Percentiles rank a stretch among this genome's conserved stretches.
Conservation (phyloP, 495 filamentous ascomycete genomes). For the Aspergillus biplanus region DNA sequence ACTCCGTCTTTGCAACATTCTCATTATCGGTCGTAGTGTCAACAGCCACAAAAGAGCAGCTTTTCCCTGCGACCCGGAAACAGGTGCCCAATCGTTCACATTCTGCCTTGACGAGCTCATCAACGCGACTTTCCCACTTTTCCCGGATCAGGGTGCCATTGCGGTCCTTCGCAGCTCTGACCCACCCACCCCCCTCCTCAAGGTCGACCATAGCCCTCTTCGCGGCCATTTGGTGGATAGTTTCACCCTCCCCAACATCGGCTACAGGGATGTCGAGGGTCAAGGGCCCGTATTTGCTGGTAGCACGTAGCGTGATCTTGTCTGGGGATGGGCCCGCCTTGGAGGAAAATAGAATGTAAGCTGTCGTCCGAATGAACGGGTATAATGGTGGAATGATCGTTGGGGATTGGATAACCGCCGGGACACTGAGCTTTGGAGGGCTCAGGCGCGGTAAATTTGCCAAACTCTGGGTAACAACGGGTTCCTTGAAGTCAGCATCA, state of each 20-base stretch:
- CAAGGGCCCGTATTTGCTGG: conserved; percentile 56
- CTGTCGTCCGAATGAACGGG: conserved; percentile 62
- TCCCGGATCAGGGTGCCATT: conserved; percentile 51
- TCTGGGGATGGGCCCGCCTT: conserved; percentile 50
- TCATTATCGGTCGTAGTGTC: not conserved
- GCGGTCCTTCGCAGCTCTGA: conserved; percentile 50
- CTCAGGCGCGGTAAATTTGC: conserved; percentile 37
- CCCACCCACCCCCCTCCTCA: conserved; percentile 70
- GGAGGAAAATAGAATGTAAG: conserved; percentile 65
- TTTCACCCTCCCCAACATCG: conserved; percentile 50
- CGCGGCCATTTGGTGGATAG: conserved; percentile 71
- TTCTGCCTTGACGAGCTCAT: conserved; percentile 62
- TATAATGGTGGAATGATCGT: conserved; percentile 64
- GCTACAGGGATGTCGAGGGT: conserved; percentile 65
- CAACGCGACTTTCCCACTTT: conserved; percentile 48
- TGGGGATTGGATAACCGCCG: conserved; percentile 65
- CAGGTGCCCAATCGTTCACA: conserved; percentile 63
- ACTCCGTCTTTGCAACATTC: no score
- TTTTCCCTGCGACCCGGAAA: conserved; percentile 68
- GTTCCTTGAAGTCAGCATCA: conserved; percentile 45
- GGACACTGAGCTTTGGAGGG: conserved; percentile 51
- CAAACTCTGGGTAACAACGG: conserved; percentile 30
- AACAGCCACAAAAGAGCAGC: conserved; percentile 69
- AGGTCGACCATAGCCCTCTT: conserved; percentile 69
- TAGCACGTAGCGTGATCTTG: conserved; percentile 60